These are phyloP conservation scores for Mycosarcoma mackinlayi DNA, from an alignment of 1,284 basidiomycete species.

Conservation along the genomic window DNA sequence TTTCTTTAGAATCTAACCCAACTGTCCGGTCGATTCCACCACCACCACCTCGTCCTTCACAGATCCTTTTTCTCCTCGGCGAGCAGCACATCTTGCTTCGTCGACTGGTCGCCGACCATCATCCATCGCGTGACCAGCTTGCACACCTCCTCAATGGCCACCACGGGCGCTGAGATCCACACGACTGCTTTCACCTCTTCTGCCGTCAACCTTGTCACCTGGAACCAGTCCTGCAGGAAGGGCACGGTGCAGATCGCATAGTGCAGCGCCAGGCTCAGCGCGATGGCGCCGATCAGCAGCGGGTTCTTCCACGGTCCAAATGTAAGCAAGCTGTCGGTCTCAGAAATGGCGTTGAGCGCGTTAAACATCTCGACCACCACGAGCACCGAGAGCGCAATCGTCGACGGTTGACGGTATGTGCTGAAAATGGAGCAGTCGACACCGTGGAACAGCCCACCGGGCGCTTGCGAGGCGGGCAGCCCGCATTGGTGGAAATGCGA, in stretches of 20 bases:
- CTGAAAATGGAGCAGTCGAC: constrained; percentile 95
- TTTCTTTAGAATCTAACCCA: no score
- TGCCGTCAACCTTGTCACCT: constrained; percentile 90
- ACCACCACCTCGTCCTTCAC: no score
- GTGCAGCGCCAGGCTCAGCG: constrained; percentile 89
- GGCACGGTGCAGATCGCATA: constrained; percentile 85
- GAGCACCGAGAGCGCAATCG: constrained; percentile 92
- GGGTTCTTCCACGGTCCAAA: constrained; percentile 93
- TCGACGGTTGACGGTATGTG: constrained; percentile 82
- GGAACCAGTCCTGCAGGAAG: constrained; percentile 73
- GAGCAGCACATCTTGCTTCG: no score
- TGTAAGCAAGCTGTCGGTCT: constrained; percentile 90
- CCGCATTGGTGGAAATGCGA: constrained; percentile 78
- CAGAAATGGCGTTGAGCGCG: constrained; percentile 97
- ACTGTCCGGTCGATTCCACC: no score
- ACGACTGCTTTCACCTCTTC: constrained; percentile 95
- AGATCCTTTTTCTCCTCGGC: constrained; percentile 33
- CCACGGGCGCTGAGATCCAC: constrained; percentile 85
- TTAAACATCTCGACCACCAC: constrained; percentile 99
- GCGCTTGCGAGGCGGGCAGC: constrained; percentile 2
- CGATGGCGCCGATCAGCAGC: constrained; percentile 77
- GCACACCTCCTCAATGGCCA: constrained; percentile 82
- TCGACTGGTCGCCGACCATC: neutral
- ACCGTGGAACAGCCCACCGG: constrained; percentile 76
- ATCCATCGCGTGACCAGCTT: constrained; percentile 28